Evolutionary conservation across 148 eudicot species (phyloP).

Genomic region (Rhododendron kiyosumense): DNA sequence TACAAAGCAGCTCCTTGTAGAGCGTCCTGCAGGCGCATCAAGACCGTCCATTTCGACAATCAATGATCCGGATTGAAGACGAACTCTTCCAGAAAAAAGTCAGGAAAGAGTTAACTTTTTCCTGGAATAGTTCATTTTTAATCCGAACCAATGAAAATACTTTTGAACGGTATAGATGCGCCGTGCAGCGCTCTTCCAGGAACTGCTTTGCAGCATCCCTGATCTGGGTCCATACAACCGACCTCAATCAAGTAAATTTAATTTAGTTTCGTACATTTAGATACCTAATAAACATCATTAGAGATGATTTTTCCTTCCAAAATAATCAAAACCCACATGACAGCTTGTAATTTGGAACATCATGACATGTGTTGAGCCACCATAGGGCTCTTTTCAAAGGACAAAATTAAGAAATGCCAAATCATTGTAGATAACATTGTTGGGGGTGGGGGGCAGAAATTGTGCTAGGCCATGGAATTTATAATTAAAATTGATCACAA

Average conservation of each 20-base stretch:
- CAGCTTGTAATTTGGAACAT: neutral
- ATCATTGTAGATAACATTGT: neutral
- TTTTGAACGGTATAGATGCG: accelerated
- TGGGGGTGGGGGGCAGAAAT: neutral
- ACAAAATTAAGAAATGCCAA: neutral
- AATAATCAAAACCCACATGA: constrained; percentile 2
- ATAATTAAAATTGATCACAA: neutral
- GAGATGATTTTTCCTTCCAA: neutral
- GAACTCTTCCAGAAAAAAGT: too few species aligned
- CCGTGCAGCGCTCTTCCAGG: too few species aligned
- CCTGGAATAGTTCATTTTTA: too few species aligned
- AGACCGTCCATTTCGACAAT: too few species aligned
- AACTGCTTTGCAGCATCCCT: too few species aligned
- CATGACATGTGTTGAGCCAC: constrained; percentile 5
- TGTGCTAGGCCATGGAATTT: constrained; percentile 1
- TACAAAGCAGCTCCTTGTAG: too few species aligned
- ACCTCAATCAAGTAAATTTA: neutral
- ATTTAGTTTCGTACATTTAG: neutral
- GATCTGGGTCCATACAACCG: neutral
- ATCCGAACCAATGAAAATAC: too few species aligned
- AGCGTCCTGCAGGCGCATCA: too few species aligned
- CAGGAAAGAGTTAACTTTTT: too few species aligned
- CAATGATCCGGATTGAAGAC: too few species aligned
- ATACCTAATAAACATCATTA: neutral
- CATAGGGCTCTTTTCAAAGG: neutral